Conservation (phyloP, 1,284 basidiomycete species). For the Cutaneotrichosporon sp. region DNA sequence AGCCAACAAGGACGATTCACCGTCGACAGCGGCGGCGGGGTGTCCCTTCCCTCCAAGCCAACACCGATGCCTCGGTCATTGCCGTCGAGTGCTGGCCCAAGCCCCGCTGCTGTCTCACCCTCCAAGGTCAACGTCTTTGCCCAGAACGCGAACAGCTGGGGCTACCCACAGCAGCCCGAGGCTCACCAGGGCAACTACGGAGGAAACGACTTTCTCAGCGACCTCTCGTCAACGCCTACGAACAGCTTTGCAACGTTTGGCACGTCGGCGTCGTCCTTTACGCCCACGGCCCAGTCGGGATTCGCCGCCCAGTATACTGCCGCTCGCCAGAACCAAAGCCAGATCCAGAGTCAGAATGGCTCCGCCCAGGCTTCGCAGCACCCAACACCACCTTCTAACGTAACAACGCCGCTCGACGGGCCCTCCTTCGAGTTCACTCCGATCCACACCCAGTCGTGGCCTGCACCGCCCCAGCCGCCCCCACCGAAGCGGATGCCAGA, state of each 20-base stretch:
- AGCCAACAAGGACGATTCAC: constrained; percentile 51
- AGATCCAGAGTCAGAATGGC: constrained; percentile 1
- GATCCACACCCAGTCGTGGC: constrained; percentile 7
- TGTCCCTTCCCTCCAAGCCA: neutral
- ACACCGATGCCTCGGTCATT: neutral
- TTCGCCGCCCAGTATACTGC: constrained; percentile 22
- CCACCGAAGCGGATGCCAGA: constrained; percentile 7
- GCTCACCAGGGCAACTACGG: constrained; percentile 13
- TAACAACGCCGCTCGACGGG: constrained; percentile 37
- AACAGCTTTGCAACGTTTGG: constrained; percentile 7
- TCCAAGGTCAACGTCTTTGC: constrained; percentile 29
- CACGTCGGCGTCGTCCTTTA: constrained; percentile 18
- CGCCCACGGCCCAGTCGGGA: constrained; percentile 19
- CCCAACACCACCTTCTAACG: constrained; percentile 1
- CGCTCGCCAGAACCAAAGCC: constrained; percentile 10
- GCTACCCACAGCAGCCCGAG: constrained; percentile 12
- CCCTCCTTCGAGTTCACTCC: constrained; percentile 24
- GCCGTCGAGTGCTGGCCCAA: constrained; percentile 5
- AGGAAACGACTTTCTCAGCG: constrained; percentile 11
- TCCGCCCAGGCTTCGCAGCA: constrained; percentile 1
- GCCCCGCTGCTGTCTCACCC: constrained; percentile 20
- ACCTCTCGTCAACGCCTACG: constrained; percentile 20
- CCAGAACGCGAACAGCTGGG: constrained; percentile 8
- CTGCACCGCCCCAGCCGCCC: constrained; percentile 9
- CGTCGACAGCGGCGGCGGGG: constrained; percentile 43